These are phyloP conservation scores for Pleurotus platypus DNA, from an alignment of 768 basidiomycete genomes.

Conservation along the genomic window DNA sequence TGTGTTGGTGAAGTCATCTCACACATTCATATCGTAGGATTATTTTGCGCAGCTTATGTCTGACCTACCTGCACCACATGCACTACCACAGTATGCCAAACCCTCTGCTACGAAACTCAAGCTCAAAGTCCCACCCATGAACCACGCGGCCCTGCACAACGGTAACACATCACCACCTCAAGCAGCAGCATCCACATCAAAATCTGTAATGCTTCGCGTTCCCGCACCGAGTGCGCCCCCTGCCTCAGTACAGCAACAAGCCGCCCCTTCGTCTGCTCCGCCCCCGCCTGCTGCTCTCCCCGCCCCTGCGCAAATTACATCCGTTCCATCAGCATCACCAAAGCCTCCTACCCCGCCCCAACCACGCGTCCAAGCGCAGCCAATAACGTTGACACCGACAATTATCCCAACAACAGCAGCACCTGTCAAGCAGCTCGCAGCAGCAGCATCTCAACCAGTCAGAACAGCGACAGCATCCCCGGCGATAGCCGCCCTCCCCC, in stretches of 20 bases:
- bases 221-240: constrained; percentile 21
- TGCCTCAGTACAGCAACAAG: constrained; percentile 24
- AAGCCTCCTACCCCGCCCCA: constrained; percentile 35
- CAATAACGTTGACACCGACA: background rate
- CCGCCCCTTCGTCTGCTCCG: constrained; percentile 20
- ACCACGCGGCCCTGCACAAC: constrained; percentile 23
- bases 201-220: constrained; percentile 32
- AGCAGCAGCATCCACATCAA: constrained; percentile 12
- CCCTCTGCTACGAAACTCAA: constrained; percentile 63
- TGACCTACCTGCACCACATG: constrained; percentile 65
- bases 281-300: constrained; percentile 14
- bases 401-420: background rate
- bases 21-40: constrained; percentile 40
- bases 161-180: constrained; percentile 15
- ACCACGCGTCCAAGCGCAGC: constrained; percentile 21
- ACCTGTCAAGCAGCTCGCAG: background rate
- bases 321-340: constrained; percentile 19
- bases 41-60: constrained; percentile 74
- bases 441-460: background rate
- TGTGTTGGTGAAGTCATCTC: constrained; percentile 6
- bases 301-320: constrained; percentile 18
- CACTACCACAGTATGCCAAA: constrained; percentile 62
- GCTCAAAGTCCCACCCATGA: constrained; percentile 57
- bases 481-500: background rate
- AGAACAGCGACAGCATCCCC: background rate